phyloP scores from a whole-genome alignment of 2,329 filamentous ascomycete species.

The Sporothrix curviconia region DNA sequence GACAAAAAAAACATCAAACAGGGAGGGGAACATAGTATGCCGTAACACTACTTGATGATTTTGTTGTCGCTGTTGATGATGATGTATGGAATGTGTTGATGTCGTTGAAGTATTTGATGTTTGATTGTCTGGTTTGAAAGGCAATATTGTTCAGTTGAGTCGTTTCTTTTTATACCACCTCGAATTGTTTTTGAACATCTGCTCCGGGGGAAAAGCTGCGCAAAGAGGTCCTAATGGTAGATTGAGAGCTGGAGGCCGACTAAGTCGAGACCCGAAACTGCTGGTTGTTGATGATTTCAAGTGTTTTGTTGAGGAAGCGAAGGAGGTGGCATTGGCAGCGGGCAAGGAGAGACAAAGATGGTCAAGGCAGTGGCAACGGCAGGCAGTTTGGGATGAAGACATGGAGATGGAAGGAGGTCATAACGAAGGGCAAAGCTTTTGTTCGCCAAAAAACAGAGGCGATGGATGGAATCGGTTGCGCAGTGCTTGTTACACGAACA shows the following conservation, averaged over 20 bases:
- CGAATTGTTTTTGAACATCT: no score
- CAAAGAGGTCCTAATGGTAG: no score
- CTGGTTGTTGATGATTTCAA: no score
- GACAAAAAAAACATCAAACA: background rate
- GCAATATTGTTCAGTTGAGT: conserved; percentile 13
- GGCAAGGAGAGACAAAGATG: background rate
- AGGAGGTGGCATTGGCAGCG: background rate
- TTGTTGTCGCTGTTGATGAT: background rate
- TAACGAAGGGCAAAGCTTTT: background rate
- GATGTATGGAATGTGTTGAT: background rate
- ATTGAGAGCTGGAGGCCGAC: no score
- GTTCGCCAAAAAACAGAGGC: no score
- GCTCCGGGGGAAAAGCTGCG: no score
- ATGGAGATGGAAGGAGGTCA: background rate
- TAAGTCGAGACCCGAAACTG: no score
- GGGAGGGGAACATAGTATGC: background rate
- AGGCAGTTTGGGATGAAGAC: background rate
- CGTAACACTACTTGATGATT: conserved; percentile 18
- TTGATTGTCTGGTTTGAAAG: conserved; percentile 9
- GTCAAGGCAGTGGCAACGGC: background rate
- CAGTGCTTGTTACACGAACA: no score
- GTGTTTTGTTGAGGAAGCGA: background rate
- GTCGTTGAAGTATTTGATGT: conserved; percentile 4
- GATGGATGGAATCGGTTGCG: no score
- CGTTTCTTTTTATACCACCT: background rate